Percentiles rank a stretch among this genome's conserved stretches.
These are phyloP conservation scores for Dentipellis fragilis DNA, from an alignment of 768 basidiomycete species.

Conservation along the genomic window DNA sequence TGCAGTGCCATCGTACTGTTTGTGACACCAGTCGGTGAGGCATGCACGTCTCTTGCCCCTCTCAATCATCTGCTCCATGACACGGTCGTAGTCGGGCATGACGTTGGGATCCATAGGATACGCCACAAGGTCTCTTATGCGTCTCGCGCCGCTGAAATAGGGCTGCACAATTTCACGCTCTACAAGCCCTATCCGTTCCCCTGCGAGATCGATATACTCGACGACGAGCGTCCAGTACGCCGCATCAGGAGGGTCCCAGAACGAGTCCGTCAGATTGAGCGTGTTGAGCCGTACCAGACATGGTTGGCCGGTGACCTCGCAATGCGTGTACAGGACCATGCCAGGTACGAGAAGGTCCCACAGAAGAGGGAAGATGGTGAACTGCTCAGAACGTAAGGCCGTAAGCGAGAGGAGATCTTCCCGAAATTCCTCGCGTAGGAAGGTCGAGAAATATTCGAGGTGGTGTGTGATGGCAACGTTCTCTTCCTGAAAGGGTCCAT, in stretches of 20 bases:
- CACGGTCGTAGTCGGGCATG: neutral
- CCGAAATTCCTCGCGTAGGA: neutral
- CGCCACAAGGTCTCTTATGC: neutral
- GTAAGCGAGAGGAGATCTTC: neutral
- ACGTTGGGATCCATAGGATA: neutral
- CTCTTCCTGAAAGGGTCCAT: neutral
- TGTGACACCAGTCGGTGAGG: neutral
- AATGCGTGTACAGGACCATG: neutral
- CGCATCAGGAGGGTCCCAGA: neutral
- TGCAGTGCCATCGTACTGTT: neutral
- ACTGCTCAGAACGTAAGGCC: neutral
- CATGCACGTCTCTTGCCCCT: neutral
- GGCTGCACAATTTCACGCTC: neutral
- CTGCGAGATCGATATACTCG: neutral
- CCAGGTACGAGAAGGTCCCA: neutral
- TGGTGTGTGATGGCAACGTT: neutral
- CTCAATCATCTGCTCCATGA: neutral
- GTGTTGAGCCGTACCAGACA: neutral
- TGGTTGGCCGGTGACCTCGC: neutral
- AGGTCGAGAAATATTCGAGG: neutral
- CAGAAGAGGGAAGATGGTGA: neutral
- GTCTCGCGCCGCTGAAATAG: neutral
- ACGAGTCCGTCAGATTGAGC: neutral
- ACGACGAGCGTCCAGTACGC: neutral
- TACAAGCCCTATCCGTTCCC: neutral